Evolutionary conservation across 108 stramenopile species (phyloP), one percentile per base, ranked within the genome.

Genomic region (Cylindrotheca closterium): DNA sequence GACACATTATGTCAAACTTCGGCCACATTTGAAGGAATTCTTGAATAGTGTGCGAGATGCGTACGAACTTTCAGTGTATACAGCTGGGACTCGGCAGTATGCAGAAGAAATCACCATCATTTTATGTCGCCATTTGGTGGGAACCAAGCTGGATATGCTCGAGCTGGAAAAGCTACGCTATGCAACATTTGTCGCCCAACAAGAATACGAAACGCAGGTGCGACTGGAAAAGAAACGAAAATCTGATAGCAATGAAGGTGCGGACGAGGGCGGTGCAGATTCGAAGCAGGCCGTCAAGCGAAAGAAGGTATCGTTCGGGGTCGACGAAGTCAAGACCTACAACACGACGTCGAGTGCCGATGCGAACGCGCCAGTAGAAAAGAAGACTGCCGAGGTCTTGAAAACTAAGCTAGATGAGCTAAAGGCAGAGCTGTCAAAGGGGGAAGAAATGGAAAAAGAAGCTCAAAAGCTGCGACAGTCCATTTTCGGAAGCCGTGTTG

Each of bases 21-120:
- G 93, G 23, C 93, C 93, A 0, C 75, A 87, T 46, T 61, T 95
- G 28, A 78, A 81, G 53, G 80, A 81, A 58, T 95, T 95, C 53
- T 78, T 95, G 19, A 47, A 70, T 7, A 51, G 58, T 30, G 83
- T 84, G 21, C 67, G 72, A 58, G 63, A 71, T 15, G 71, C 48
- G 30, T 95, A 91, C 74, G 88, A 95, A 65, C 27, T 95, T 2
- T 80, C 87, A 4, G 80, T 95, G 10, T 95, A 95, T 66, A 95
- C 94, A 27, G 94, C 94, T 17, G 94, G 94, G 37, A 92, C 91
- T 15, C 73, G 89, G 28, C 64, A 82, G n/a, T 95, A 95, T 70
- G 94, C 94, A 0, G 89, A 92, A 70, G 79, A 88, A 72, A 84
- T 95, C 58, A 82, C 87, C 2, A 72, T 87, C 28, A 77, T 92